Conservation (phyloP, 148 eudicot genomes). For the Agrostemma githago region DNA sequence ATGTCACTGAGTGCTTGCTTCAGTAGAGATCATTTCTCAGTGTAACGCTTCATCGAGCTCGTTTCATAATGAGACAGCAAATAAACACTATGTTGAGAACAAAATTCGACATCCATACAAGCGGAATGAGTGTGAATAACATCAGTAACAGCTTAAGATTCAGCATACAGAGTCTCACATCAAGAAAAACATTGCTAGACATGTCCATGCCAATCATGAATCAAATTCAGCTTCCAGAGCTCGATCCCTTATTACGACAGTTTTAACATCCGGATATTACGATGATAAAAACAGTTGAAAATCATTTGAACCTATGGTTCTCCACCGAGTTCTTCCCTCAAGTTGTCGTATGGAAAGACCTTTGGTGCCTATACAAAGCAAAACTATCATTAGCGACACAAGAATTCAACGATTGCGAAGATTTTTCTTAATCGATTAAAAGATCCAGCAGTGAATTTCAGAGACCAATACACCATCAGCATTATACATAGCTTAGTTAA, state of each 20-base stretch:
- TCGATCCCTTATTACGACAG: constrained; percentile 14
- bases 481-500: not conserved
- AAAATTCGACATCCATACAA: not conserved
- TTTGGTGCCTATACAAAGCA: constrained; percentile 54
- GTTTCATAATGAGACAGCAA: too few species aligned
- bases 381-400: not conserved
- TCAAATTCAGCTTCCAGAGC: not conserved
- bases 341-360: constrained; percentile 77
- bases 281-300: not conserved
- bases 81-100: too few species aligned
- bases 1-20: too few species aligned
- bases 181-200: constrained; percentile 7
- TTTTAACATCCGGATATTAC: not conserved
- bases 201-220: not conserved
- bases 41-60: too few species aligned
- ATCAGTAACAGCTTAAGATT: not conserved
- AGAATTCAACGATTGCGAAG: not conserved
- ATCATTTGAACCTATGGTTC: constrained; percentile 41
- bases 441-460: not conserved
- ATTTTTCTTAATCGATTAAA: not conserved
- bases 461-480: not conserved
- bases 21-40: too few species aligned
- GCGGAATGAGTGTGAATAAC: too few species aligned
- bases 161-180: not conserved
- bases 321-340: constrained; percentile 78